phyloP scores from a whole-genome alignment of 441 rosid genomes.

The Gossypium gossypioides region DNA sequence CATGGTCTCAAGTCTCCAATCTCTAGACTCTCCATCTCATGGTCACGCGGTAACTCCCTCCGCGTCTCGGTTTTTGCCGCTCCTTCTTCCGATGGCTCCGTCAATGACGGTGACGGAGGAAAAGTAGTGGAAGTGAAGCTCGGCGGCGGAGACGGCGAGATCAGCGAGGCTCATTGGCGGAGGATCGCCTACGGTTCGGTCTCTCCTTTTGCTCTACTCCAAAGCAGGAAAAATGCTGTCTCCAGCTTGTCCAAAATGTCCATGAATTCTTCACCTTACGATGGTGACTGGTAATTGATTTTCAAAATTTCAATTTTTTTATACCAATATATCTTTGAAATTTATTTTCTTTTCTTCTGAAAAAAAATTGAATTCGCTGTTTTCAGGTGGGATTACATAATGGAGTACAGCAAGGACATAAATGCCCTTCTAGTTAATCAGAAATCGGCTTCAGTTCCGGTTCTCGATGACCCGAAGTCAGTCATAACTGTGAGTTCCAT shows the following conservation, averaged over 20 bases:
- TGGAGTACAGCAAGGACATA: constrained; percentile 84
- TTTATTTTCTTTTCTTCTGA: constrained; percentile 3
- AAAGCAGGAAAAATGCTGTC: constrained; percentile 61
- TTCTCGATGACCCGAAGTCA: constrained; percentile 54
- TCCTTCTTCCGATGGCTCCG: constrained; percentile 19
- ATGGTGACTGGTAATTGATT: constrained; percentile 49
- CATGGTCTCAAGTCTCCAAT: constrained; percentile 62
- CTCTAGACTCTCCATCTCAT: constrained; percentile 66
- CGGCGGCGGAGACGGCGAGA: constrained; percentile 51
- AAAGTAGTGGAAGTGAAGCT: constrained; percentile 64
- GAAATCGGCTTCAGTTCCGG: constrained; percentile 22
- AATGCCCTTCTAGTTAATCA: constrained; percentile 48
- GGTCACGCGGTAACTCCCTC: constrained; percentile 76
- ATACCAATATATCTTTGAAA: not conserved
- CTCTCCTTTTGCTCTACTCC: constrained; percentile 79
- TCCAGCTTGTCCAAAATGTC: constrained; percentile 49
- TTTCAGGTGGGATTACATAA: constrained; percentile 73
- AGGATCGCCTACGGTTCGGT: constrained; percentile 76
- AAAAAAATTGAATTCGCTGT: not conserved
- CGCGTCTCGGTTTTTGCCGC: constrained; percentile 50
- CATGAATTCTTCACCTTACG: constrained; percentile 43
- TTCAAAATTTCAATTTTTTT: not conserved
- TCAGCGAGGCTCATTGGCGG: constrained; percentile 61
- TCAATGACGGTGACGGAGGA: constrained; percentile 42
- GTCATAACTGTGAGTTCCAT: constrained; percentile 41